Conservation (phyloP, 176 grass and related monocot genomes). For the sorghum (Sorghum bicolor) region DNA sequence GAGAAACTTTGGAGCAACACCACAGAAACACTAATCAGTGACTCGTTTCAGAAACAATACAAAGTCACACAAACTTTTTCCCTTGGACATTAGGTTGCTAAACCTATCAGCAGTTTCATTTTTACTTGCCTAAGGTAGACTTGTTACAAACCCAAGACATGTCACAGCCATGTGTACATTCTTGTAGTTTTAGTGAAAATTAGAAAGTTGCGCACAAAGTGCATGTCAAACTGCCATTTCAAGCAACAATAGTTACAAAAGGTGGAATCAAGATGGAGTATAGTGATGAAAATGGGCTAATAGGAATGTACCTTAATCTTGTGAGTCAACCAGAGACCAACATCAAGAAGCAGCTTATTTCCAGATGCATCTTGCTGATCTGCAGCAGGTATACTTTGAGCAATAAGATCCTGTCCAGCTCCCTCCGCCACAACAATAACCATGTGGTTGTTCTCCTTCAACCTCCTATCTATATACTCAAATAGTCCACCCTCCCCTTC, state of each 20-base stretch:
- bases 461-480: slow-evolving; percentile 77
- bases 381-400: slow-evolving; percentile 62
- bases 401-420: slow-evolving; percentile 89
- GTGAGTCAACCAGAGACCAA: slow-evolving; percentile 95
- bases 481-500: slow-evolving; percentile 84
- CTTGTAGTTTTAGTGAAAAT: not conserved
- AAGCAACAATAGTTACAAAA: not conserved
- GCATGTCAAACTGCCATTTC: not conserved
- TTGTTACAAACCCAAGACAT: slow-evolving; percentile 13
- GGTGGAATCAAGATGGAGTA: not conserved
- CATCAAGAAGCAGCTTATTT: slow-evolving; percentile 93
- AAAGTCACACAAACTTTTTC: not conserved
- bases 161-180: not conserved
- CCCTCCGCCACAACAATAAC: slow-evolving; percentile 95
- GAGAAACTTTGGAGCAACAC: slow-evolving; percentile 8
- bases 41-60: not conserved
- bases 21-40: not conserved
- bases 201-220: not conserved
- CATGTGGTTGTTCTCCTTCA: slow-evolving; percentile 97
- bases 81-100: not conserved
- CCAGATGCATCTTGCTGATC: slow-evolving; percentile 84
- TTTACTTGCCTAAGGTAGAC: not conserved
- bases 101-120: not conserved
- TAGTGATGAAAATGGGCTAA: not conserved
- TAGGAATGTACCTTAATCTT: slow-evolving; percentile 71